phyloP scores from a whole-genome alignment of 352 stramenopile genomes.

The Detonula confervacea region DNA sequence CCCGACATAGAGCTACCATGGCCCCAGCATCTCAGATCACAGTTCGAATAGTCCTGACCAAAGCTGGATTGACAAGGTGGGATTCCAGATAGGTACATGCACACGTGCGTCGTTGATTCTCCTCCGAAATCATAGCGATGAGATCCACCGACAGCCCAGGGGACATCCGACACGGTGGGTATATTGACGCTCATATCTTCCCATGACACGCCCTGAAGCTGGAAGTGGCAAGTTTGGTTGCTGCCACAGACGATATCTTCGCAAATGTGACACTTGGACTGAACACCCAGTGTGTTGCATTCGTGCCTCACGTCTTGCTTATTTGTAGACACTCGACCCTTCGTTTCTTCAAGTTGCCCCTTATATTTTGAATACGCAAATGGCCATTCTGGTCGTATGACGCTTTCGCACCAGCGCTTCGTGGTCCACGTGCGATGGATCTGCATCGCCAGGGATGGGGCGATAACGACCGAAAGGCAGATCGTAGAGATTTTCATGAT shows the following conservation, averaged over 20 bases:
- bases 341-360: conserved; percentile 85
- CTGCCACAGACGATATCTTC: conserved; percentile 88
- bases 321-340: conserved; percentile 90
- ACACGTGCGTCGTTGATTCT: conserved; percentile 86
- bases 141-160: conserved; percentile 89
- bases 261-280: conserved; percentile 94
- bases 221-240: conserved; percentile 86
- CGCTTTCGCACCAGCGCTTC: conserved; percentile 89
- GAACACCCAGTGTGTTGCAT: conserved; percentile 89
- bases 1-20: conserved; percentile 48
- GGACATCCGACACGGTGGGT: conserved; percentile 91
- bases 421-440: conserved; percentile 88
- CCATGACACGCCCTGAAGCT: conserved; percentile 91
- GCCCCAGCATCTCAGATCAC: conserved; percentile 92
- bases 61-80: conserved; percentile 78
- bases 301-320: conserved; percentile 91
- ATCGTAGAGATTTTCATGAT: conserved; percentile 1
- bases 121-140: conserved; percentile 93
- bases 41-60: conserved; percentile 88
- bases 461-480: background rate
- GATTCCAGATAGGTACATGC: conserved; percentile 89
- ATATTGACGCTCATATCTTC: conserved; percentile 88
- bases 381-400: conserved; percentile 89
- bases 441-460: conserved; percentile 56
- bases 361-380: conserved; percentile 89